These are phyloP conservation scores for Hypoxylon sp. DNA, from an alignment of 2,329 filamentous ascomycete species.

Conservation along the genomic window DNA sequence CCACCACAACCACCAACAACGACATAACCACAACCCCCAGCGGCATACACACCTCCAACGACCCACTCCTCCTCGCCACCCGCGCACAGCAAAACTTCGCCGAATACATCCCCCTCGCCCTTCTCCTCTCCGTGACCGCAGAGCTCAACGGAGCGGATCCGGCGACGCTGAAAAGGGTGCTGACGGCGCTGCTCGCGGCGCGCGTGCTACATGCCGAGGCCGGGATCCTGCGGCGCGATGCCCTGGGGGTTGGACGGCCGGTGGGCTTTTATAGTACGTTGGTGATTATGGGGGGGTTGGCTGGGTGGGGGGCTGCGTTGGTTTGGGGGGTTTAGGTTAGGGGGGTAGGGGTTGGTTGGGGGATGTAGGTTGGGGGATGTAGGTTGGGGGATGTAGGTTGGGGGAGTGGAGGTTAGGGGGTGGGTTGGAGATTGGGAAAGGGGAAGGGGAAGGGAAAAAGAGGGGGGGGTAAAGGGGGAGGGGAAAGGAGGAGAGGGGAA, in stretches of 20 bases:
- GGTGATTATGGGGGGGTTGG: constrained; percentile 14
- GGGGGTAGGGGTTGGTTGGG: too few relatives aligned
- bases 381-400: too few relatives aligned
- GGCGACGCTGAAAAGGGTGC: background rate
- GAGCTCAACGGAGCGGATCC: constrained; percentile 24
- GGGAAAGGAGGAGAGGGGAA: too few relatives aligned
- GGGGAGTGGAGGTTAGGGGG: too few relatives aligned
- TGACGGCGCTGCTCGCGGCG: constrained; percentile 9
- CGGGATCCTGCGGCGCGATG: constrained; percentile 13
- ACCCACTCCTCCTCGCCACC: constrained; percentile 9
- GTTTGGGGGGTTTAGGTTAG: background rate
- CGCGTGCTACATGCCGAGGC: constrained; percentile 27
- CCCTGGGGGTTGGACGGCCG: constrained; percentile 1
- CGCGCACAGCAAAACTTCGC: constrained; percentile 25
- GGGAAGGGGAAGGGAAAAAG: too few relatives aligned
- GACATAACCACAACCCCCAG: background rate
- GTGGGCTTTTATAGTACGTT: constrained; percentile 13
- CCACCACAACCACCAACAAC: background rate
- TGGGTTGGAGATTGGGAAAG: too few relatives aligned
- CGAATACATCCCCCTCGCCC: constrained; percentile 25
- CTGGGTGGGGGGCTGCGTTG: constrained; percentile 15
- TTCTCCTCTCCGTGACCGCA: background rate
- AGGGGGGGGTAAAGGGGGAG: too few relatives aligned
- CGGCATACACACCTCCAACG: constrained; percentile 6
- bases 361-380: too few relatives aligned